Evolutionary conservation across 495 filamentous ascomycete species (phyloP).

Genomic region (Aspergillus carlsbadensis): DNA sequence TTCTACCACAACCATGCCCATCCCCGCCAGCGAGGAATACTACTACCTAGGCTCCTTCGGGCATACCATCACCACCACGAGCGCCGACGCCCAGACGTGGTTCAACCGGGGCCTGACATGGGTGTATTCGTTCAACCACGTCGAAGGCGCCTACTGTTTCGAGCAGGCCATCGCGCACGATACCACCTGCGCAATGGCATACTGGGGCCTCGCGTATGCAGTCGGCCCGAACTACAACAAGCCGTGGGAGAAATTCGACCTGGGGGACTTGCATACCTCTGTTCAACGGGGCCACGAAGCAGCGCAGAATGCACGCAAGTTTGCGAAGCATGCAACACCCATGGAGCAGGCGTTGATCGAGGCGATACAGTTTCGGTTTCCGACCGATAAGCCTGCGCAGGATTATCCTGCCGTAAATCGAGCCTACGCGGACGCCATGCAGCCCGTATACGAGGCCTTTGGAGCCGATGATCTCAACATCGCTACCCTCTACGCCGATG

Average conservation of each 20-base stretch:
- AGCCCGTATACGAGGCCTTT: slow-evolving; percentile 45
- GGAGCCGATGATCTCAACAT: slow-evolving; percentile 54
- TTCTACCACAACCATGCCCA: too few relatives aligned
- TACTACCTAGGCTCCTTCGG: slow-evolving; percentile 55
- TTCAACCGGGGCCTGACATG: slow-evolving; percentile 29
- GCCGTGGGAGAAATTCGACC: slow-evolving; percentile 66
- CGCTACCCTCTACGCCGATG: slow-evolving; percentile 57
- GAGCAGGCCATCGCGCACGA: slow-evolving; percentile 52
- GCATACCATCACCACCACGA: slow-evolving; percentile 44
- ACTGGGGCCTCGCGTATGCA: slow-evolving; percentile 66
- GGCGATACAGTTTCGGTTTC: slow-evolving; percentile 54
- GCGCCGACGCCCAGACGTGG: slow-evolving; percentile 23
- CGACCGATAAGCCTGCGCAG: slow-evolving; percentile 19
- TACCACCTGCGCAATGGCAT: slow-evolving; percentile 55
- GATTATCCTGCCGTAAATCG: slow-evolving; percentile 47
- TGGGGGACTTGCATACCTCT: slow-evolving; percentile 45
- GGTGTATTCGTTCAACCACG: slow-evolving; percentile 32
- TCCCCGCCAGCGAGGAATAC: neutral
- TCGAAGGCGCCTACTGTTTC: slow-evolving; percentile 21
- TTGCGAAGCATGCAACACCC: slow-evolving; percentile 15
- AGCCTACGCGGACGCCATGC: slow-evolving; percentile 59
- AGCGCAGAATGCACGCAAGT: slow-evolving; percentile 37
- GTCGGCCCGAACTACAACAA: slow-evolving; percentile 75
- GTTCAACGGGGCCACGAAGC: slow-evolving; percentile 46
- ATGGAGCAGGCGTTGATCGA: slow-evolving; percentile 54